A percentile compares a stretch with the other conserved stretches of the same genome.
These are phyloP conservation scores for Trichosporon sp. DNA, from an alignment of 1,284 basidiomycete species.

Conservation along the genomic window DNA sequence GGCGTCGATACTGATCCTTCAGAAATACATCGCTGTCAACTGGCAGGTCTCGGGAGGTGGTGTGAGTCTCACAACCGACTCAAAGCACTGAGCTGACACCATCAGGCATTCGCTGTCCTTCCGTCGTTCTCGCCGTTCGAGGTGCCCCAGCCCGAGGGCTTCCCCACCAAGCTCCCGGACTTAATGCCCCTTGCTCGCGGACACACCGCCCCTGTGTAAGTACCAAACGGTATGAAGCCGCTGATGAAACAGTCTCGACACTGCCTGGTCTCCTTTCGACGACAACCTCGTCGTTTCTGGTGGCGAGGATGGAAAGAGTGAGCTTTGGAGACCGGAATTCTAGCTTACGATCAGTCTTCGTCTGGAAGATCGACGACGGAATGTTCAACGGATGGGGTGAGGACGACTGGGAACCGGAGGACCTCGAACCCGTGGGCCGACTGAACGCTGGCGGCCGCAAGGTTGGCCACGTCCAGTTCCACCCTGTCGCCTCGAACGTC, in stretches of 20 bases:
- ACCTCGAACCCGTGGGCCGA: constrained; percentile 66
- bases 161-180: constrained; percentile 82
- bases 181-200: constrained; percentile 85
- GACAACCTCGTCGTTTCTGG: constrained; percentile 83
- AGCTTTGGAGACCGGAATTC: constrained; percentile 3
- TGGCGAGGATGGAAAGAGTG: constrained; percentile 81
- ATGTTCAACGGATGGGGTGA: constrained; percentile 78
- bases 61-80: constrained; percentile 23
- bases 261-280: constrained; percentile 93
- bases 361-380: constrained; percentile 73
- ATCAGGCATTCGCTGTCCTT: constrained; percentile 75
- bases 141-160: constrained; percentile 49
- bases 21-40: constrained; percentile 58
- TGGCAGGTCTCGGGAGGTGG: constrained; percentile 95
- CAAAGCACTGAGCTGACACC: neutral
- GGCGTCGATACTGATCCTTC: neutral
- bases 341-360: constrained; percentile 53
- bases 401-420: constrained; percentile 72
- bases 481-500: constrained; percentile 83
- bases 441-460: constrained; percentile 58
- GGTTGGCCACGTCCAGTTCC: constrained; percentile 90
- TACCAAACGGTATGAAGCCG: neutral
- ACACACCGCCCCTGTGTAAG: constrained; percentile 51
- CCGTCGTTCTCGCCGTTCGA: constrained; percentile 73
- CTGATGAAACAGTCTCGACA: constrained; percentile 73